Conservation (phyloP, 768 basidiomycete genomes). For the Amyloporia xantha region DNA sequence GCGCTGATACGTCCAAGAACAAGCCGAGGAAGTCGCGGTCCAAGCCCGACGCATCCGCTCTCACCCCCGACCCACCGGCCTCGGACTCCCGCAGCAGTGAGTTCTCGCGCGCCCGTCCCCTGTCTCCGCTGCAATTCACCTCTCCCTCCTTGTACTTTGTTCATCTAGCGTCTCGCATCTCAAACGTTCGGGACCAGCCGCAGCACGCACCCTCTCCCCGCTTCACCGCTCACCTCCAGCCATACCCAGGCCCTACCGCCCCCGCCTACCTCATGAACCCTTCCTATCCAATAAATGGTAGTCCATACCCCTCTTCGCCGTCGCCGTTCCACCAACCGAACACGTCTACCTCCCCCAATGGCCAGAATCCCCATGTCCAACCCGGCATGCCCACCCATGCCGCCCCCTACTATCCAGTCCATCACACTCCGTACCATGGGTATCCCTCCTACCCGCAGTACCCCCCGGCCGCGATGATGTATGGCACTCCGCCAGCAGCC, state of each 20-base stretch:
- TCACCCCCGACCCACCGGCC: slow-evolving; percentile 7
- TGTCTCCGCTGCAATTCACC: slow-evolving; percentile 2
- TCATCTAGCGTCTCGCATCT: slow-evolving; percentile 24
- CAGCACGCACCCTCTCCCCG: slow-evolving; percentile 29
- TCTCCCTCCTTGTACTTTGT: background rate
- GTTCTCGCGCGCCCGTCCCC: slow-evolving; percentile 4
- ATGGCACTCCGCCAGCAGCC: slow-evolving; percentile 37
- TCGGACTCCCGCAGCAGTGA: slow-evolving; percentile 4
- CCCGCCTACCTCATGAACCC: slow-evolving; percentile 55
- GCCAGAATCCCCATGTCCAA: slow-evolving; percentile 27
- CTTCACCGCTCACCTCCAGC: slow-evolving; percentile 37
- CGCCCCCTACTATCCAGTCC: slow-evolving; percentile 51
- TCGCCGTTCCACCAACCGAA: slow-evolving; percentile 30
- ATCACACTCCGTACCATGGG: slow-evolving; percentile 44
- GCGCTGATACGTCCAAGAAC: slow-evolving; percentile 1
- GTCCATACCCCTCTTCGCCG: slow-evolving; percentile 39
- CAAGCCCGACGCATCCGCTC: slow-evolving; percentile 1
- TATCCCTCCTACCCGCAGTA: slow-evolving; percentile 55
- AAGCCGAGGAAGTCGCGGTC: slow-evolving; percentile 6
- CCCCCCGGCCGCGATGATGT: slow-evolving; percentile 56
- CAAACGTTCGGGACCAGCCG: slow-evolving; percentile 27
- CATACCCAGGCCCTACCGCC: slow-evolving; percentile 40
- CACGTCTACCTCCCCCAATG: slow-evolving; percentile 30
- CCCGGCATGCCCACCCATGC: slow-evolving; percentile 35
- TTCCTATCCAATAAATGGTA: slow-evolving; percentile 55